Evolutionary conservation across 768 basidiomycete species (phyloP).

Genomic region (Trametes punicea): DNA sequence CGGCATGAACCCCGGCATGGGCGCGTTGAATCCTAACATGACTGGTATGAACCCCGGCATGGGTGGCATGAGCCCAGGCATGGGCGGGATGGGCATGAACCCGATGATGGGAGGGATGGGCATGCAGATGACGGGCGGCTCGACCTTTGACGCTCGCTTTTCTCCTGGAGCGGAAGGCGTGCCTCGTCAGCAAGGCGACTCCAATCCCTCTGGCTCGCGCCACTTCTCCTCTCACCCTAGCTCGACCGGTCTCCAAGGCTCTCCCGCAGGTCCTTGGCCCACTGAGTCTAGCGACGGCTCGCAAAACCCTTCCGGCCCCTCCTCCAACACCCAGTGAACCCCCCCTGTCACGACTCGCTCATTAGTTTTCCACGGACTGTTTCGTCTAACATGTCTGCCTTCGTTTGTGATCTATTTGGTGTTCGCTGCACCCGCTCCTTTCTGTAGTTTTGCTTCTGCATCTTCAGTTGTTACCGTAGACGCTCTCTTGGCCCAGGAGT

Average conservation of each 20-base stretch:
- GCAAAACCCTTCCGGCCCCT: conserved; percentile 7
- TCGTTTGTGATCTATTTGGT: neutral
- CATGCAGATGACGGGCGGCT: conserved; percentile 48
- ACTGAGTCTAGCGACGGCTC: conserved; percentile 10
- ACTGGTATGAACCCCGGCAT: conserved; percentile 14
- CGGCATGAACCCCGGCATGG: conserved; percentile 33
- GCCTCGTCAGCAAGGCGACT: conserved; percentile 6
- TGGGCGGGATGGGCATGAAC: conserved; percentile 20
- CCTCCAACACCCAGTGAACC: conserved; percentile 10
- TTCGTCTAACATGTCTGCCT: neutral
- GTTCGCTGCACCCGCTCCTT: neutral
- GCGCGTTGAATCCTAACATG: conserved; percentile 17
- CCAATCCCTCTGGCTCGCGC: conserved; percentile 6
- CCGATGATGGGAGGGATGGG: conserved; percentile 18
- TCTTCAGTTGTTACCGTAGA: neutral
- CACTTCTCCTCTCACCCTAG: conserved; percentile 20
- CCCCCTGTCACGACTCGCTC: neutral
- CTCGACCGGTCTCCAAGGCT: conserved; percentile 22
- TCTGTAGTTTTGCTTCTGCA: neutral
- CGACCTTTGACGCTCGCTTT: conserved; percentile 56
- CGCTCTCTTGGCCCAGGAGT: conserved; percentile 7
- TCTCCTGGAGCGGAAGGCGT: conserved; percentile 33
- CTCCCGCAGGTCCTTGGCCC: conserved; percentile 22
- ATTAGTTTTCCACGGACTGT: conserved; percentile 9
- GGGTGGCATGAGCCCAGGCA: conserved; percentile 14